Base-by-base conservation (phyloP, 2,329 filamentous ascomycete genomes). In the Colletotrichum incanum region DNA sequence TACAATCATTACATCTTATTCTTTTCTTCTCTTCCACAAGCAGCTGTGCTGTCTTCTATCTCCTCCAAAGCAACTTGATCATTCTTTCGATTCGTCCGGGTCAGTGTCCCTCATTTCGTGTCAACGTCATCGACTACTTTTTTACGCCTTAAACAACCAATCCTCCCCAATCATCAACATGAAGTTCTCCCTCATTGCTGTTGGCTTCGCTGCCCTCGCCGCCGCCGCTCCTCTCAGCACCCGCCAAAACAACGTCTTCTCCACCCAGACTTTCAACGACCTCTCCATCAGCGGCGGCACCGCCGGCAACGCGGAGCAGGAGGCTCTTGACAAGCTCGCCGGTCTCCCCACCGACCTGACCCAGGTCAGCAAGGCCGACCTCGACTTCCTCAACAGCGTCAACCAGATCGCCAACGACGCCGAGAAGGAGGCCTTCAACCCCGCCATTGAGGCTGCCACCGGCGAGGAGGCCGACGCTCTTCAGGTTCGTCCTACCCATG, bases 401-500 rank as follows among this genome's bases (percentile, higher is more conserved):
- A 88, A 89, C 74, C 78, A 82, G 62, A 87, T 86, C 34, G 86
- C 86, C 69, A 88, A 90, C 76, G 81, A 86, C 60, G 88, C 87
- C 2, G 88, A 90, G 77, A 81, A 77, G 0, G 79, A 84, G 1
- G 88, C 84, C 2, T 90, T 90, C 79, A 89, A 90, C 75, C 78
- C 84, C 1, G 88, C 88, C 16, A 86, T 90, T 67, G 85, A 83
- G 14, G 85, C 82, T 4, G 86, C 85, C 0, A 79, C 76, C 12
- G 86, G 85, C 12, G 83, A 80, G 58, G 83, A 80, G 49, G 86
- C 84, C 3, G 83, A 82, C 28, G 86, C 88, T 61, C 83, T 90
- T 16, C 80, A 87, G 80, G 84, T 83, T 77, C 45, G 74, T 50
- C 0, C n/a, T 31, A 2, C 12, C 14, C 8, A 2, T 16, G 31